A percentile compares a stretch with the other conserved stretches of the same genome.
Evolutionary conservation across 1,139 yeast species (phyloP).

Genomic region (Scheffersomyces cryptocercus): DNA sequence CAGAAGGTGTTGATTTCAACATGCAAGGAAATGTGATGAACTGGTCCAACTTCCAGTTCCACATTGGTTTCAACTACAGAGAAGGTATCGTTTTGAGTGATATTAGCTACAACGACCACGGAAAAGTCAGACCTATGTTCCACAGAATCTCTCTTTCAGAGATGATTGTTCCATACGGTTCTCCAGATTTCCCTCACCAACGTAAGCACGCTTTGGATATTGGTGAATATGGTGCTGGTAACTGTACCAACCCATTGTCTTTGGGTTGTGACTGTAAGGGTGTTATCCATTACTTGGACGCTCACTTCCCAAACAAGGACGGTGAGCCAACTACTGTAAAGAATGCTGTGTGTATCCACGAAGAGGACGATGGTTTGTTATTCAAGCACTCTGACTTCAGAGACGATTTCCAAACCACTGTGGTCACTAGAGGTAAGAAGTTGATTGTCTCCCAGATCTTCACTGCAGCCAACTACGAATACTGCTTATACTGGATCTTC

Average conservation of each 20-base stretch:
- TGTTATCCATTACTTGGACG: constrained; percentile 78
- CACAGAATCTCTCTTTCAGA: constrained; percentile 78
- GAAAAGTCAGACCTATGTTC: constrained; percentile 68
- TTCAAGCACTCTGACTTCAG: constrained; percentile 84
- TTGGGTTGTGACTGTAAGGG: constrained; percentile 87
- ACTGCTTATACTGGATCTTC: constrained; percentile 79
- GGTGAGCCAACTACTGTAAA: constrained; percentile 73
- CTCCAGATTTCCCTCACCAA: constrained; percentile 78
- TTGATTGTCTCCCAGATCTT: constrained; percentile 76
- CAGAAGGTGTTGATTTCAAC: constrained; percentile 77
- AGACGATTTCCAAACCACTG: constrained; percentile 73
- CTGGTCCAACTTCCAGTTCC: constrained; percentile 78
- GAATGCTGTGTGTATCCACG: constrained; percentile 81
- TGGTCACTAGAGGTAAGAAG: constrained; percentile 74
- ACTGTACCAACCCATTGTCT: constrained; percentile 75
- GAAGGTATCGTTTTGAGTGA: constrained; percentile 82
- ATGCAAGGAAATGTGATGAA: constrained; percentile 68
- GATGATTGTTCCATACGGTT: constrained; percentile 85
- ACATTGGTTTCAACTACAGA: constrained; percentile 81
- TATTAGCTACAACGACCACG: constrained; percentile 71
- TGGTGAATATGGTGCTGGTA: constrained; percentile 88
- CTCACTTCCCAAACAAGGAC: constrained; percentile 62
- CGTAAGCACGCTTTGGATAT: constrained; percentile 85
- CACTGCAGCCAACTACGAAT: constrained; percentile 85
- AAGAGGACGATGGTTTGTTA: constrained; percentile 78